Percentiles rank a stretch among this genome's conserved stretches.
These are phyloP conservation scores for Colletotrichum euphorbiae DNA, from an alignment of 2,329 filamentous ascomycete species.

Conservation along the genomic window DNA sequence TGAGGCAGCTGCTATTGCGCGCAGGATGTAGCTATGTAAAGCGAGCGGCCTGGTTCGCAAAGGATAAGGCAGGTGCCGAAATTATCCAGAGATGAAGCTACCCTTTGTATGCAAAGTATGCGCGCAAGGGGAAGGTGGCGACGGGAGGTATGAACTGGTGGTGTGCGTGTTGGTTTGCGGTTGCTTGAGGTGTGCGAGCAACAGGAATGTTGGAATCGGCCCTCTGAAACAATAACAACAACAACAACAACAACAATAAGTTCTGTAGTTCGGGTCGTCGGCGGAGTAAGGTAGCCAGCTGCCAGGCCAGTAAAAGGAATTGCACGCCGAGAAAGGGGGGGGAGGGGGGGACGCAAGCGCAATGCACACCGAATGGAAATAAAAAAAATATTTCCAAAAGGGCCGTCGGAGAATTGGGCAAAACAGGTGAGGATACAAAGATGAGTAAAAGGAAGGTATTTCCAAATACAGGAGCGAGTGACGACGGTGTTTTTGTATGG, in stretches of 20 bases:
- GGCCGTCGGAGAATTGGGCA: background rate
- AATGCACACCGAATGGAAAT: background rate
- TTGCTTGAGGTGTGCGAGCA: conserved; percentile 3
- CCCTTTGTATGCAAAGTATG: conserved; percentile 39
- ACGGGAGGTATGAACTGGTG: conserved; percentile 1
- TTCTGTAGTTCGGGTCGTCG: conserved; percentile 10
- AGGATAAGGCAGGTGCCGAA: conserved; percentile 30
- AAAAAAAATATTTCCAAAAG: background rate
- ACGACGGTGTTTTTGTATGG: conserved; percentile 41
- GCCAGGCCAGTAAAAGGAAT: too few species aligned
- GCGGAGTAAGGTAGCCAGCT: too few species aligned
- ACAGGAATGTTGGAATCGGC: conserved; percentile 38
- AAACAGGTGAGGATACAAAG: conserved; percentile 7
- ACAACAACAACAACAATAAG: conserved; percentile 40
- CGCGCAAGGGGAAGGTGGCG: conserved; percentile 20
- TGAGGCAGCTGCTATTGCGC: conserved; percentile 28
- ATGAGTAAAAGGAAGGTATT: conserved; percentile 40
- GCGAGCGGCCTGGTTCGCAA: conserved; percentile 21
- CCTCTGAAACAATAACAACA: conserved; percentile 40
- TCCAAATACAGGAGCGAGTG: conserved; percentile 26
- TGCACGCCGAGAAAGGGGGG: background rate
- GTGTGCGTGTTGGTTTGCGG: conserved; percentile 6
- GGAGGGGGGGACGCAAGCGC: background rate
- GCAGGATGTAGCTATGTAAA: conserved; percentile 14
- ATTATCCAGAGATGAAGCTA: conserved; percentile 31